phyloP scores from a whole-genome alignment of 306 rosid genomes.

The Mimosa pudica region DNA sequence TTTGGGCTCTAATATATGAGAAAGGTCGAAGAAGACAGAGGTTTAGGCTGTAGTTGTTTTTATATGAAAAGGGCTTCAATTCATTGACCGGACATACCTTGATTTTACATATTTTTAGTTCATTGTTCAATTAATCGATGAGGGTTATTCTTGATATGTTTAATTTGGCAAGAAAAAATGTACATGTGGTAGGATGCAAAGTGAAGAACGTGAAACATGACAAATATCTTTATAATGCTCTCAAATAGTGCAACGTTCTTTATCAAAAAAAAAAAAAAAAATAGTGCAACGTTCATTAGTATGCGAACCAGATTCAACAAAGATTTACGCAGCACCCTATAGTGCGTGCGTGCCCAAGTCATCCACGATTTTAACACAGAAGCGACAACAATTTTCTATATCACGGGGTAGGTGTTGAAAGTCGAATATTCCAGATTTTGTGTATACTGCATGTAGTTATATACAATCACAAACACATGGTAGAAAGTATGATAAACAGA shows the following conservation, averaged over 20 bases:
- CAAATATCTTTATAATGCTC: neutral
- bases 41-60: too few relatives aligned
- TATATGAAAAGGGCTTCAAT: too few relatives aligned
- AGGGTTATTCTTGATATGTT: too few relatives aligned
- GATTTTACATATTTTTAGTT: too few relatives aligned
- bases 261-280: too few relatives aligned
- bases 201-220: neutral
- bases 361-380: neutral
- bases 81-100: too few relatives aligned
- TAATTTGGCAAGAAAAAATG: neutral
- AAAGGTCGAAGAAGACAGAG: too few relatives aligned
- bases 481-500: too few relatives aligned
- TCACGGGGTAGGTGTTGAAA: neutral
- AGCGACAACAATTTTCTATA: neutral
- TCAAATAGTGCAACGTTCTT: neutral
- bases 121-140: too few relatives aligned
- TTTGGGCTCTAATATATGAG: neutral
- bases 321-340: neutral
- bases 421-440: neutral
- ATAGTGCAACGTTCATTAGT: neutral
- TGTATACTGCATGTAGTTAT: neutral
- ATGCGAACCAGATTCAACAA: neutral
- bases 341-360: neutral
- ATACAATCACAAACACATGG: too few relatives aligned
- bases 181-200: neutral